phyloP scores from a whole-genome alignment of 208 protist genomes.

The Ichthyophonus hoferi region DNA sequence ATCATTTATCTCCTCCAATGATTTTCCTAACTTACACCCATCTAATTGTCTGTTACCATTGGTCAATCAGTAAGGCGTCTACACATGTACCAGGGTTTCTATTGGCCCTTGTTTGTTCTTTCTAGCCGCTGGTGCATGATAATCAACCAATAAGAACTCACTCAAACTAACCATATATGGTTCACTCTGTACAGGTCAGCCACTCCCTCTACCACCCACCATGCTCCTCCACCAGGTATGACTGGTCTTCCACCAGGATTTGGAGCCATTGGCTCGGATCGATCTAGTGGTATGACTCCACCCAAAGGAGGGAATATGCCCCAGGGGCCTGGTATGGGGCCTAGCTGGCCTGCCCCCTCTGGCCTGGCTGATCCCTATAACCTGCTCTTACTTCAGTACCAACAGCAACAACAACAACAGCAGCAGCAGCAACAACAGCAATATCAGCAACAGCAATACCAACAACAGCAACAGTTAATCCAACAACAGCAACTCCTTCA shows the following conservation, averaged over 20 bases:
- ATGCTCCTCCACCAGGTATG: not conserved
- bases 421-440: slow-evolving; percentile 21
- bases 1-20: too few species aligned
- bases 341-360: too few species aligned
- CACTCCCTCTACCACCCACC: not conserved
- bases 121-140: too few species aligned
- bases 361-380: not conserved
- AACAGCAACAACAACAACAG: slow-evolving; percentile 6
- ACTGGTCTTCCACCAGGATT: too few species aligned
- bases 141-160: too few species aligned
- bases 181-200: not conserved
- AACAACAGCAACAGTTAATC: not conserved
- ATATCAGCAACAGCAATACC: not conserved
- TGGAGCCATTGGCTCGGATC: too few species aligned
- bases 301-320: not conserved
- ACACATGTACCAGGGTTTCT: too few species aligned
- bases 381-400: not conserved
- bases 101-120: too few species aligned
- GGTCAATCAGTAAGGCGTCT: too few species aligned
- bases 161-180: too few species aligned
- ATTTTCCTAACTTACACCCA: too few species aligned
- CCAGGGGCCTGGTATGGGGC: not conserved
- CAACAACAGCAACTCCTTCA: slow-evolving; percentile 8
- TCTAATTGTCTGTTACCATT: too few species aligned
- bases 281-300: not conserved